These are phyloP conservation scores for Venturia oleaginea DNA, from an alignment of 2,329 filamentous ascomycete genomes.

Conservation along the genomic window DNA sequence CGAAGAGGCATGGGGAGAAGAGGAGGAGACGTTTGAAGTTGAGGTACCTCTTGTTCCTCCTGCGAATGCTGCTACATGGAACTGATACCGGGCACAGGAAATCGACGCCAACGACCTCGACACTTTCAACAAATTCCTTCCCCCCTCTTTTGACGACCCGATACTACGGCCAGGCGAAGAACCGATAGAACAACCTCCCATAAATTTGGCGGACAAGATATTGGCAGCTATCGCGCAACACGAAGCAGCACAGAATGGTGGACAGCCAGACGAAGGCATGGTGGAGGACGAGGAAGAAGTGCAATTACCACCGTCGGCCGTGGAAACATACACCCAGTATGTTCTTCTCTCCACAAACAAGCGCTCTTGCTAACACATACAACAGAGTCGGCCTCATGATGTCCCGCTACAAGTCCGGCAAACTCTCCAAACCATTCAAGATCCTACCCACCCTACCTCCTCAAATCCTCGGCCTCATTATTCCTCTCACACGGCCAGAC, in stretches of 20 bases:
- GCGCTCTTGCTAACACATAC: conserved; percentile 13
- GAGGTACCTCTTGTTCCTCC: neutral
- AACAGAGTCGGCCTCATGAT: conserved; percentile 73
- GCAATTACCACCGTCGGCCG: conserved; percentile 80
- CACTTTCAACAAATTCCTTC: conserved; percentile 84
- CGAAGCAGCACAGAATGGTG: conserved; percentile 50
- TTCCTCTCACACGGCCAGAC: conserved; percentile 60
- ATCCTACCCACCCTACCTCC: conserved; percentile 88
- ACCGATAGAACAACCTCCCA: conserved; percentile 17
- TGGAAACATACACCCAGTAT: conserved; percentile 88
- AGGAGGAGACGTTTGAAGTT: conserved; percentile 51
- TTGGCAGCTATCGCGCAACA: conserved; percentile 88
- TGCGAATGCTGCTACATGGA: neutral
- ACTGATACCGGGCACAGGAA: conserved; percentile 41
- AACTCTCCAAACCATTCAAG: conserved; percentile 95
- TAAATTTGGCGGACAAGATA: conserved; percentile 84
- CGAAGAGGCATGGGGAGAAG: conserved; percentile 64
- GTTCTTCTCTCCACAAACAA: conserved; percentile 17
- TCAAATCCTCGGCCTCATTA: conserved; percentile 73
- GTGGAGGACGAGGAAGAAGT: conserved; percentile 57
- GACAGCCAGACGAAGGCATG: conserved; percentile 36
- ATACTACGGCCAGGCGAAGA: conserved; percentile 43
- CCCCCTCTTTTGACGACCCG: conserved; percentile 62
- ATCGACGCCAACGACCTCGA: conserved; percentile 83
- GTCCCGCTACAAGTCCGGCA: conserved; percentile 90